A percentile compares a stretch with the other conserved stretches of the same genome.
These are phyloP conservation scores for Aureobasidium subglaciale DNA, from an alignment of 2,329 filamentous ascomycete species.

Conservation along the genomic window DNA sequence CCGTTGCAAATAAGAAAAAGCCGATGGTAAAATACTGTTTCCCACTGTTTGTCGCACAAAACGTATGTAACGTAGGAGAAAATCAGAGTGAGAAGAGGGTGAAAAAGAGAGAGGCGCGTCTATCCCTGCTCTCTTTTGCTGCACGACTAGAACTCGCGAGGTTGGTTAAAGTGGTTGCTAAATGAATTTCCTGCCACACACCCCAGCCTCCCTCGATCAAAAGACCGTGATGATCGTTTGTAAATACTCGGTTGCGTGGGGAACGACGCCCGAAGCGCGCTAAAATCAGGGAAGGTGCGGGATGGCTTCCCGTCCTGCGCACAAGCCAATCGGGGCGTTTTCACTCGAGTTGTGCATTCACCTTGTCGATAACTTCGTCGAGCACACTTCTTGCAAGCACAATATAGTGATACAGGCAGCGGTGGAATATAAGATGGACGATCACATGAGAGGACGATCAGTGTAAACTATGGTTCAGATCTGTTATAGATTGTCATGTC, in stretches of 20 bases:
- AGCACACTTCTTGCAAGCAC: no score
- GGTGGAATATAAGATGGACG: no score
- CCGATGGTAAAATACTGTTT: background rate
- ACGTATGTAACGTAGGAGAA: slow-evolving; percentile 6
- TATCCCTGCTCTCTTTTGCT: slow-evolving; percentile 7
- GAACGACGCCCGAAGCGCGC: background rate
- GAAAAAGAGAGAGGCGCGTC: background rate
- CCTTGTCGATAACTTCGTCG: background rate
- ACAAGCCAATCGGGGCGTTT: slow-evolving; percentile 5
- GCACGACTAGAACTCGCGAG: background rate
- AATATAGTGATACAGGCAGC: no score
- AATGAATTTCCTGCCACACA: slow-evolving; percentile 11
- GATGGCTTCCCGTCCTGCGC: slow-evolving; percentile 5
- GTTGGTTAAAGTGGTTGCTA: slow-evolving; percentile 9
- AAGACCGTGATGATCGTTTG: slow-evolving; percentile 10
- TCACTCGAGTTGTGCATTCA: background rate
- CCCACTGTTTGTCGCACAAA: background rate
- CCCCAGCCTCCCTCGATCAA: background rate
- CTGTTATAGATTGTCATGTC: slow-evolving; percentile 9
- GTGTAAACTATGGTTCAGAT: slow-evolving; percentile 1
- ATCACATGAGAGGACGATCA: no score
- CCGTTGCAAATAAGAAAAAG: background rate
- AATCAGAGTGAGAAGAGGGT: slow-evolving; percentile 6
- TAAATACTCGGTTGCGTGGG: slow-evolving; percentile 10
- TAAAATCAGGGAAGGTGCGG: slow-evolving; percentile 8